Percentiles rank a stretch among this genome's conserved stretches.
Evolutionary conservation across 495 filamentous ascomycete genomes (phyloP).

Genomic region (Aspergillus leporis): DNA sequence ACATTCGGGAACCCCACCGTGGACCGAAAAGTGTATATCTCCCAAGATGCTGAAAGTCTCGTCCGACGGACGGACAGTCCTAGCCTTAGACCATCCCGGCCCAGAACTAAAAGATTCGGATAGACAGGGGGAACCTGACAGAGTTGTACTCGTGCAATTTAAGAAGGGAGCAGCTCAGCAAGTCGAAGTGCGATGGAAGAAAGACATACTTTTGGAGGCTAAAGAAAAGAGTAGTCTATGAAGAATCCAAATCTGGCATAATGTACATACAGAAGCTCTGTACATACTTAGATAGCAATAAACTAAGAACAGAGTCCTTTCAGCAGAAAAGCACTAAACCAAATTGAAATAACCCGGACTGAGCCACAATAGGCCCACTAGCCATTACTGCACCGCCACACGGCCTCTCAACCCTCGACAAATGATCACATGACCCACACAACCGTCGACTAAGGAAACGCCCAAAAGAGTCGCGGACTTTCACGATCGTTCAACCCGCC

Average conservation of each 20-base stretch:
- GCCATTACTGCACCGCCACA: slow-evolving; percentile 5
- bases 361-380: slow-evolving; percentile 1
- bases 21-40: slow-evolving; percentile 78
- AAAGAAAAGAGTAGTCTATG: slow-evolving; percentile 35
- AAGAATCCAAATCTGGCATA: neutral
- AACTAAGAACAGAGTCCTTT: neutral
- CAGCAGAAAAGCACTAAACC: neutral
- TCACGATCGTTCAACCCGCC: slow-evolving; percentile 24
- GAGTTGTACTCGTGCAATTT: slow-evolving; percentile 72
- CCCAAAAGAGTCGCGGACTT: slow-evolving; percentile 21
- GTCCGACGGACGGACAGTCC: slow-evolving; percentile 58
- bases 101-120: slow-evolving; percentile 63
- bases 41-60: slow-evolving; percentile 59
- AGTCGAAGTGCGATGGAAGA: slow-evolving; percentile 54
- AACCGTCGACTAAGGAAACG: slow-evolving; percentile 36
- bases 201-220: slow-evolving; percentile 44
- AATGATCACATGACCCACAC: slow-evolving; percentile 55
- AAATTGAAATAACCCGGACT: neutral
- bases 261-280: neutral
- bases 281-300: slow-evolving; percentile 1
- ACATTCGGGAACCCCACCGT: slow-evolving; percentile 55
- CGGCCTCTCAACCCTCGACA: slow-evolving; percentile 25
- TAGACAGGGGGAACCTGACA: slow-evolving; percentile 68
- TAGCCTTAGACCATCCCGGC: slow-evolving; percentile 72
- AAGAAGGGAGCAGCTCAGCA: slow-evolving; percentile 54